Base-by-base conservation (phyloP, 2,329 filamentous ascomycete species). In the Calonectria multiphialidica region DNA sequence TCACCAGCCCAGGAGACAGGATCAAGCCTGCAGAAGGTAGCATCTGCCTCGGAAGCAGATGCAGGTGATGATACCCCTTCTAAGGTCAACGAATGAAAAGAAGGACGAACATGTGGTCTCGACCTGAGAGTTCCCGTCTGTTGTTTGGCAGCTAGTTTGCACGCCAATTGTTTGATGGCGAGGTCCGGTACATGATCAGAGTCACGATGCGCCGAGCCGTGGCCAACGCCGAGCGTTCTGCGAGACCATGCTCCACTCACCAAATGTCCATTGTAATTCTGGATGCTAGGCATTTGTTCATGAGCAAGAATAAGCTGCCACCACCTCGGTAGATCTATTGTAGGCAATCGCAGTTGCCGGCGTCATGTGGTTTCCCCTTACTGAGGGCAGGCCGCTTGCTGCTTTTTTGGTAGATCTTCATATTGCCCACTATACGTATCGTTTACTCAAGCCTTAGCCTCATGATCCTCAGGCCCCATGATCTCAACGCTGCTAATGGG, bases 1-100 rank as follows among this genome's bases (percentile, higher is more conserved):
- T 62, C 23, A 42, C 25, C 28, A 18, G 37, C 33, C 30, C 57
- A 40, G 37, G 33, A 68, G 40, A 49, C 35, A 21, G 40, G 66
- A 66, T 47, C 15, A 47, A n/a, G 53, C 65, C 33, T 68, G 55
- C 40, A 28, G 33, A 35, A 61, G 35, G 55, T 67, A 25, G 49
- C 37, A 55, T 55, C 21, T 59, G 40, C 13, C 37, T 37, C 15
- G 50, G 49, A 53, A 35, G 40, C 28, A 30, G 25, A 66, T 66
- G 42, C 53, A 42, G 33, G 55, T 47, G 42, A 23, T 65, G 18
- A n/a, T 40, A 21, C 18, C 47, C 33, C 63, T 66, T 30, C 57
- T n/a, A 30, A 28, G 37, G 10, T 45, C 25, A 18, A 45, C 37
- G 57, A 45, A 62, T 62, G 23, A n/a, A 30, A 42, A 62, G 13